Conservation (phyloP, 495 filamentous ascomycete genomes). For the Penicillium pancosmium region DNA sequence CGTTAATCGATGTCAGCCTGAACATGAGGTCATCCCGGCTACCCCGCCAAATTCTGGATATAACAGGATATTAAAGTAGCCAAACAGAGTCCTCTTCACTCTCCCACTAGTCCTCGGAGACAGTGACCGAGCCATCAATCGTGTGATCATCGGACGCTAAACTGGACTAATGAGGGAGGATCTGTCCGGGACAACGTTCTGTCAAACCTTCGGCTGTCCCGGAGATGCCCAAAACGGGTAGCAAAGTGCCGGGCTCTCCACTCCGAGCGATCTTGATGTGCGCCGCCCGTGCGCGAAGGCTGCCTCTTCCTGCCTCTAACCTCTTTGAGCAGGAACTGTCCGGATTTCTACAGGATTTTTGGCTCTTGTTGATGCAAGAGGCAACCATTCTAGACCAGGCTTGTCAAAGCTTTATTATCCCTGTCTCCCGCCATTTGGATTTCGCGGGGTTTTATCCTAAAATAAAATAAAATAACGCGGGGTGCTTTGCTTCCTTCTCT, state of each 20-base stretch:
- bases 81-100: neutral
- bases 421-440: neutral
- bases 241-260: slow-evolving; percentile 14
- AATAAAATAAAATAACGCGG: slow-evolving; percentile 3
- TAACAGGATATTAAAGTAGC: slow-evolving; percentile 8
- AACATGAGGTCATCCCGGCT: slow-evolving; percentile 7
- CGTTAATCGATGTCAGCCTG: neutral
- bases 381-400: neutral
- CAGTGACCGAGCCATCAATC: neutral
- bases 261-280: neutral
- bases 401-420: neutral
- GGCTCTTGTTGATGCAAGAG: slow-evolving; percentile 9
- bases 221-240: slow-evolving; percentile 10
- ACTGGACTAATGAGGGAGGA: neutral
- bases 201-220: neutral
- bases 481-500: neutral
- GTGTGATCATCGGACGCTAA: neutral
- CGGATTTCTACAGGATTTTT: slow-evolving; percentile 9
- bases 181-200: neutral
- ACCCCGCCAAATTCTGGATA: slow-evolving; percentile 2
- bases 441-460: neutral
- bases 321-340: slow-evolving; percentile 23
- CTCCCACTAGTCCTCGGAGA: neutral
- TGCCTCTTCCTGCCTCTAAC: slow-evolving; percentile 4
- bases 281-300: slow-evolving; percentile 3